Evolutionary conservation across 495 filamentous ascomycete species (phyloP), one percentile per base, ranked within the genome.

Genomic region (Neurospora tetrasperma): DNA sequence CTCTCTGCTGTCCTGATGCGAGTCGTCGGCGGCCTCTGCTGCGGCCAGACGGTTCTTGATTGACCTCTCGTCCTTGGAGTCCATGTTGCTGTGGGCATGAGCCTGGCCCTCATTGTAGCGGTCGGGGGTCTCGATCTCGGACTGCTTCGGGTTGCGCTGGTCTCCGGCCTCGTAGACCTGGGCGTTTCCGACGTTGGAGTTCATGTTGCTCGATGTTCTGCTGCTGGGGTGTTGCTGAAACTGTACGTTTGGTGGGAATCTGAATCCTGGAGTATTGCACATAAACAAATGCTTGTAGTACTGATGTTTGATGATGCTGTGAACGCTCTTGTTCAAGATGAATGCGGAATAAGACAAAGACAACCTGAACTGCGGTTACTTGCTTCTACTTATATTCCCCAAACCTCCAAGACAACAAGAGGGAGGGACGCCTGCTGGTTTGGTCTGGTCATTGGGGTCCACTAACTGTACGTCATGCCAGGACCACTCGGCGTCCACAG

Each of bases 11-110:
- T 85, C 79, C 27, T 80, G 76, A 31, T 75, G 42, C 23, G 35
- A 76, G 74, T 80, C 70, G 1, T 66, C 74, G 70, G 39, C 38
- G 75, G 84, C 83, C 83, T 83, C 80, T 76, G 92, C 90, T 11
- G 88, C 86, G 9, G 85, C 91, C 39, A 93, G 85, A 77, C 88
- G 90, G 85, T 94, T 93, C 74, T 90, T 90, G 75, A 96, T 94
- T 40, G 91, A 88, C 75, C 93, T 87, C 77, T 93, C 82, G 78
- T 95, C 93, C 87, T 96, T 95, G 20, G 92, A 90, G 76, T 95
- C 93, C 71, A 88, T 87, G 43, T 88, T 85, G 41, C 85, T 82
- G 79, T 96, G 92, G 75, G 89, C 90, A 73, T 90, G 81, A 20
- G 83, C 76, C 76, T 87, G 79, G 39, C 92, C 92, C 82, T 94